Conservation (phyloP, 305 asterid species). For the Withania somnifera region DNA sequence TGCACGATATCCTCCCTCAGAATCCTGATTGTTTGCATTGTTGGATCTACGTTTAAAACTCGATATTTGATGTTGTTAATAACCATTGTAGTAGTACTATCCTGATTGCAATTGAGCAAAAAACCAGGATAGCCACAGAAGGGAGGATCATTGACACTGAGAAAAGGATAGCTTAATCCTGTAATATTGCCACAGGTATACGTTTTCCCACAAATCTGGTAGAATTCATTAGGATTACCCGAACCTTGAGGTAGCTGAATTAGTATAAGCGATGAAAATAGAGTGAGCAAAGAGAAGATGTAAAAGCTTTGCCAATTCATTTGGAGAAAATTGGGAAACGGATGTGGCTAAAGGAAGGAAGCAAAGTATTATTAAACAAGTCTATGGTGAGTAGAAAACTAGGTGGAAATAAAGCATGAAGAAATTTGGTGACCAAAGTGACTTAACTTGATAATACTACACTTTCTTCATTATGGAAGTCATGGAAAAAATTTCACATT, state of each 20-base stretch:
- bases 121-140: conserved; percentile 64
- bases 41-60: conserved; percentile 24
- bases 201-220: conserved; percentile 26
- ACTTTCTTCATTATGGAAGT: background rate
- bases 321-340: background rate
- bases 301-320: conserved; percentile 32
- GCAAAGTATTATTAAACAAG: background rate
- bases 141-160: conserved; percentile 26
- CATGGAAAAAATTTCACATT: background rate
- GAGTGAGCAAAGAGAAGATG: conserved; percentile 8
- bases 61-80: conserved; percentile 24
- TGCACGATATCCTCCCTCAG: conserved; percentile 42
- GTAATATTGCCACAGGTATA: conserved; percentile 47
- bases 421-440: conserved; percentile 7
- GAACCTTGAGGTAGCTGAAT: conserved; percentile 15
- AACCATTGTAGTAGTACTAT: conserved; percentile 24
- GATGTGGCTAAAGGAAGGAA: background rate
- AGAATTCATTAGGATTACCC: conserved; percentile 14
- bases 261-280: conserved; percentile 9
- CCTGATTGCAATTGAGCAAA: conserved; percentile 26
- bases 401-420: background rate
- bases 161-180: conserved; percentile 46
- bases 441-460: background rate
- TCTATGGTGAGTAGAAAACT: background rate
- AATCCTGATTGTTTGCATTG: conserved; percentile 28